Base-by-base conservation (phyloP, 139 green algal genomes). In the Medakamo hakoo region DNA sequence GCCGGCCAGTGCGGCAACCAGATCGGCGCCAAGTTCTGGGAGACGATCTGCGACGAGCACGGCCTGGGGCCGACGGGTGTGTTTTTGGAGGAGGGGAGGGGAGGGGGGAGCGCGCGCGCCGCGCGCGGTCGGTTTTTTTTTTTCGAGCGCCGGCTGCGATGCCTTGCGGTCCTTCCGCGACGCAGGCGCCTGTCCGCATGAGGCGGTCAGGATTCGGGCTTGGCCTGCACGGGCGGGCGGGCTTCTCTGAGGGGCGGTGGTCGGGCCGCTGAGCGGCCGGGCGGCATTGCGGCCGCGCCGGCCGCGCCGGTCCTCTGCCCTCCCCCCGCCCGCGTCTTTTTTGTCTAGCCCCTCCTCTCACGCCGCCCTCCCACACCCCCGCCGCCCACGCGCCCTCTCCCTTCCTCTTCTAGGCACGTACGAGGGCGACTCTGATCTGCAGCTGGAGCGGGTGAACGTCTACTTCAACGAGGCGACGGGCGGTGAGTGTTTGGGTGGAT, bases 391-490 rank as follows among this genome's bases (percentile, higher is more conserved):
- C 30, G 5, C 57, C 25, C 18, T n/a, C 22, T 5, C 30, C 2
- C 21, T 58, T 2, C 28, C 18, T 20, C 29, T 9, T 67, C 49
- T 64, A 75, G 59, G 40, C 40, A 52, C 40, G 9, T 78, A 78
- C 56, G 61, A 85, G 49, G 92, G 92, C 40, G 88, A 96, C 79
- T 88, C 76, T 21, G 93, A 98, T 75, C 81, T 99, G 55, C 93
- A 98, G 82, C 78, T 99, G 55, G 93, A 99, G 83, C 86, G 93
- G 68, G 93, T 99, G 79, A 99, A 98, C 72, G 93, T 99, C 19
- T 99, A 99, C 82, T 99, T 94, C 84, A 99, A 97, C 72, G 93
- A 99, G 80, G 93, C 93, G 60, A 91, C 82, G 29, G 91, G 89
- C n/a, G 91, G 82, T 88, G 60, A 65, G 76, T 49, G 30, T 27